Evolutionary conservation across 176 grass and related monocot species (phyloP).

Genomic region (Zoysia japonica): DNA sequence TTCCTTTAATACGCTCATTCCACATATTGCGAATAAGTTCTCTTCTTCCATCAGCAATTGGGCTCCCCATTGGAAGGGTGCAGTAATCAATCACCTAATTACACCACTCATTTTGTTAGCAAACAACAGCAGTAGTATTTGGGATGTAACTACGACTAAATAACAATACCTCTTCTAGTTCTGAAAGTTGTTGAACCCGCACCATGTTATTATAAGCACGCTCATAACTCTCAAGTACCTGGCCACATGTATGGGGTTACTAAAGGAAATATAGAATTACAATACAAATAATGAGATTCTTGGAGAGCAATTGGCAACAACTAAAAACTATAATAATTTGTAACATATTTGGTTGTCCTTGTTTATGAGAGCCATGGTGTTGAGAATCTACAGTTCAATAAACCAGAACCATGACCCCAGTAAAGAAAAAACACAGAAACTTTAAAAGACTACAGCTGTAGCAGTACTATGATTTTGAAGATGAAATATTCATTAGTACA

Average conservation of each 20-base stretch:
- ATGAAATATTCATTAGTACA: not conserved
- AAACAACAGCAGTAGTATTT: constrained; percentile 13
- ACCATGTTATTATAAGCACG: constrained; percentile 99
- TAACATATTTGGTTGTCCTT: not conserved
- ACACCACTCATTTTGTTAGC: constrained; percentile 27
- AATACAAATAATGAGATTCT: constrained; percentile 17
- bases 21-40: constrained; percentile 99
- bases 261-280: constrained; percentile 32
- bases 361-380: not conserved
- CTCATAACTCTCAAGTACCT: constrained; percentile 99
- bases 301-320: not conserved
- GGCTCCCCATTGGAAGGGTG: constrained; percentile 73
- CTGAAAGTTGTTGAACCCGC: constrained; percentile 94
- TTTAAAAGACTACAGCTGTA: not conserved
- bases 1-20: constrained; percentile 95
- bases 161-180: constrained; percentile 85
- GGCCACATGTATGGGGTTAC: constrained; percentile 12
- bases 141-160: constrained; percentile 18
- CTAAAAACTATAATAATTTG: not conserved
- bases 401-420: not conserved
- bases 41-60: constrained; percentile 78
- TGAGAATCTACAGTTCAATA: not conserved
- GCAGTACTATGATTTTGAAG: not conserved
- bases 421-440: not conserved
- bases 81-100: constrained; percentile 96